Conservation (phyloP, 345 rosid genomes). For the Cochlearia excelsa region DNA sequence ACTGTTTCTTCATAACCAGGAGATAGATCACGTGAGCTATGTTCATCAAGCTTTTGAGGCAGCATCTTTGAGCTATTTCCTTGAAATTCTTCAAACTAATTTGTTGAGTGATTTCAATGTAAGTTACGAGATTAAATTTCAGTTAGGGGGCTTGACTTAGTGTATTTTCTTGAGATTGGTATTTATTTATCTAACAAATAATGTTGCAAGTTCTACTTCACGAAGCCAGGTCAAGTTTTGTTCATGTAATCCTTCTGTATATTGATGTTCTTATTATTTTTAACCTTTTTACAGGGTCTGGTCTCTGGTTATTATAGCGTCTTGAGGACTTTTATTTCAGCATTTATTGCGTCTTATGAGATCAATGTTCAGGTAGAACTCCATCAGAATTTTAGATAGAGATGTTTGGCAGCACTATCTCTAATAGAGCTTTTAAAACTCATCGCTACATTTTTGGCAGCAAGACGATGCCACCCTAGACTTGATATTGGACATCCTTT, state of each 20-base stretch:
- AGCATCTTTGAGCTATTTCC: conserved; percentile 63
- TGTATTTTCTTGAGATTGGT: conserved; percentile 22
- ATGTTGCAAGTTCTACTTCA: conserved; percentile 9
- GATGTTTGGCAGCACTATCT: conserved; percentile 6
- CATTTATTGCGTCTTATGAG: conserved; percentile 95
- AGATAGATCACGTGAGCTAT: conserved; percentile 79
- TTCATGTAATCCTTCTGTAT: conserved; percentile 17
- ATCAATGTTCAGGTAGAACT: conserved; percentile 70
- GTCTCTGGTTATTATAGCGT: conserved; percentile 77
- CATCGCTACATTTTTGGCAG: conserved; percentile 46
- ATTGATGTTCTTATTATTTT: conserved; percentile 13
- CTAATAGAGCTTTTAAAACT: background rate
- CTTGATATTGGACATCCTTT: conserved; percentile 83
- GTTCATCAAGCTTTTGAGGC: conserved; percentile 88
- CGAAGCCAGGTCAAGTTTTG: conserved; percentile 9
- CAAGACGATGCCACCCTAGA: conserved; percentile 57
- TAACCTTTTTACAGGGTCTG: conserved; percentile 51
- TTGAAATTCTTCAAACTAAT: conserved; percentile 68
- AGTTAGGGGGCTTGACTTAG: conserved; percentile 21
- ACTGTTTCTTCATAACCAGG: conserved; percentile 47
- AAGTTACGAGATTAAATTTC: conserved; percentile 36
- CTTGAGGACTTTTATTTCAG: conserved; percentile 80
- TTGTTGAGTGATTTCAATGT: conserved; percentile 68
- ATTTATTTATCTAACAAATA: conserved; percentile 7
- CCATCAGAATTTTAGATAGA: background rate